Conservation (phyloP, 2,329 filamentous ascomycete species). For the Alternaria brassicae region DNA sequence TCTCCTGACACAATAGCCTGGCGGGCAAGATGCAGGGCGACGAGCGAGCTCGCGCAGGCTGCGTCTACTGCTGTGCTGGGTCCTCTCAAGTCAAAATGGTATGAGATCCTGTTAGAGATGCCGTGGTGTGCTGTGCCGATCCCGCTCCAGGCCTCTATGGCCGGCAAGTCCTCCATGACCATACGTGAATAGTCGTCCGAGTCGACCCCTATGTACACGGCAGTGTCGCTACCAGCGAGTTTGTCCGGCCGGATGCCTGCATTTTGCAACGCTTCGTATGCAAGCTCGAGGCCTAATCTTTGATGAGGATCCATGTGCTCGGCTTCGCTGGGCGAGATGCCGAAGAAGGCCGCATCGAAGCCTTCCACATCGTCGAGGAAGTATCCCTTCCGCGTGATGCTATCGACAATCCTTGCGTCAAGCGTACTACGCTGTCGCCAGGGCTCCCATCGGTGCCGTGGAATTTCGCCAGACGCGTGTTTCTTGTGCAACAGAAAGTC, state of each 20-base stretch:
- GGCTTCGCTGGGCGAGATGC: slow-evolving; percentile 41
- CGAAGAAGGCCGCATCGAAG: slow-evolving; percentile 42
- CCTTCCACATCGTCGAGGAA: slow-evolving; percentile 38
- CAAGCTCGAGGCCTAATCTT: slow-evolving; percentile 31
- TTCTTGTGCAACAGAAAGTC: slow-evolving; percentile 39
- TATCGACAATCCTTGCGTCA: slow-evolving; percentile 33
- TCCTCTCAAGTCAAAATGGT: not conserved
- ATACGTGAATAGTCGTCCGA: slow-evolving; percentile 20
- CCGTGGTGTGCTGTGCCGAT: too few species aligned
- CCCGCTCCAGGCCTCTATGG: too few species aligned
- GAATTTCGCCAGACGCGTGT: slow-evolving; percentile 40
- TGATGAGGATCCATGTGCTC: slow-evolving; percentile 39
- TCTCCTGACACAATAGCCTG: slow-evolving; percentile 16
- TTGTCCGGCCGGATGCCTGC: slow-evolving; percentile 29
- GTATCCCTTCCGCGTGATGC: slow-evolving; percentile 40
- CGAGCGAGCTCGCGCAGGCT: not conserved
- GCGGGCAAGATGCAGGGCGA: not conserved
- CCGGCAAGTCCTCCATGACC: too few species aligned
- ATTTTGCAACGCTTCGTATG: slow-evolving; percentile 40
- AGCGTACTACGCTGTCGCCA: slow-evolving; percentile 36
- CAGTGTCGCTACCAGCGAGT: slow-evolving; percentile 32
- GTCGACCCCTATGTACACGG: slow-evolving; percentile 32
- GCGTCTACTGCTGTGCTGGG: not conserved
- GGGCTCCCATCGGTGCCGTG: slow-evolving; percentile 42
- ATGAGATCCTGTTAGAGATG: too few species aligned